Percentiles rank a stretch among this genome's conserved stretches.
These are phyloP conservation scores for Echinosophora koreensis DNA, from an alignment of 306 rosid species.

Conservation along the genomic window DNA sequence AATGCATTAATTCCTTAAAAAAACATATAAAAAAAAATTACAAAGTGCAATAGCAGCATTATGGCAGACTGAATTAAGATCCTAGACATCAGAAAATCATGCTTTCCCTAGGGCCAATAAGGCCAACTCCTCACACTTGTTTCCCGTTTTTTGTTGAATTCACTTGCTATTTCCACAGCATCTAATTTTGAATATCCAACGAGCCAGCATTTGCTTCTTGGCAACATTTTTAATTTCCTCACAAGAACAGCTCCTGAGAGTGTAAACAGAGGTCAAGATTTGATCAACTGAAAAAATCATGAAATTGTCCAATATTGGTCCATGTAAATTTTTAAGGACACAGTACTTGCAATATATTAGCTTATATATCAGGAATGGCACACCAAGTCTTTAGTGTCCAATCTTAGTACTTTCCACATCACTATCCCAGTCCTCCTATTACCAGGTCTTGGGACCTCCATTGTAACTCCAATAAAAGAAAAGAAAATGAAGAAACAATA, in stretches of 20 bases:
- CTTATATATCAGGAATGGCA: constrained; percentile 19
- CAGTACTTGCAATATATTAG: constrained; percentile 20
- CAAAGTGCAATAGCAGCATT: constrained; percentile 2
- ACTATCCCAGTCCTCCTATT: constrained; percentile 31
- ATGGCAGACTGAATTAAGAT: not conserved
- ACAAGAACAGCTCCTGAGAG: constrained; percentile 68
- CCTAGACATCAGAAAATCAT: not conserved
- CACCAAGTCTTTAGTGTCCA: constrained; percentile 12
- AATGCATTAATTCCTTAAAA: too few relatives aligned
- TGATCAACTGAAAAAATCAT: not conserved
- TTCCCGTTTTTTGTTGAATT: constrained; percentile 77
- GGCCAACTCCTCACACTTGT: constrained; percentile 67
- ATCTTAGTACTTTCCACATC: constrained; percentile 15
- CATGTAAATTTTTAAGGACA: constrained; percentile 20
- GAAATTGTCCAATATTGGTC: constrained; percentile 35
- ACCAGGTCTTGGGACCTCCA: too few relatives aligned
- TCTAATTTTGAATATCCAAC: constrained; percentile 70
- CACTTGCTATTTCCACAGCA: constrained; percentile 59
- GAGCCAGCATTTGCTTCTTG: constrained; percentile 80
- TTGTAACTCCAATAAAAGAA: too few relatives aligned
- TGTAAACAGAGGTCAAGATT: not conserved
- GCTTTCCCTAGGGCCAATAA: constrained; percentile 65
- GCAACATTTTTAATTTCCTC: too few relatives aligned
- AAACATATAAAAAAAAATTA: too few relatives aligned
- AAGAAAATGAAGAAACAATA: too few relatives aligned